These are phyloP conservation scores for Sporopachydermia cereana DNA, from an alignment of 1,139 yeast genomes.

Conservation along the genomic window DNA sequence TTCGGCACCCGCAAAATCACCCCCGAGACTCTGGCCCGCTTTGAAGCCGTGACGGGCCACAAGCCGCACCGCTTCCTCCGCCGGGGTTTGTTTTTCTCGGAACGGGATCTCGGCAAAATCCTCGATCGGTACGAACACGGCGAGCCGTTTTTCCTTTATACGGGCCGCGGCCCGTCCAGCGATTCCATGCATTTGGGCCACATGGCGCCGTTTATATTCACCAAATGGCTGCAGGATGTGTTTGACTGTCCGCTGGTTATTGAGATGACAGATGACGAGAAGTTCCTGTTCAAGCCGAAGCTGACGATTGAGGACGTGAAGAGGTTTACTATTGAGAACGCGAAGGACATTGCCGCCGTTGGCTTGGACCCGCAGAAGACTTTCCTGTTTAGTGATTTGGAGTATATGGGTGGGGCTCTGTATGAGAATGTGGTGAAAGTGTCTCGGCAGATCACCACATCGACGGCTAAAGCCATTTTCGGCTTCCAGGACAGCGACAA, in stretches of 20 bases:
- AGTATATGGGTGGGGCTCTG: conserved; percentile 87
- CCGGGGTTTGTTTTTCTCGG: conserved; percentile 89
- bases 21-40: conserved; percentile 61
- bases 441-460: conserved; percentile 91
- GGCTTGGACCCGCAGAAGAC: conserved; percentile 95
- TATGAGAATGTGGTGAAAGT: conserved; percentile 90
- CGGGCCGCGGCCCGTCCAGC: conserved; percentile 97
- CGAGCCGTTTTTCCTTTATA: conserved; percentile 87
- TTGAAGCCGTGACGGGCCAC: conserved; percentile 73
- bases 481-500: conserved; percentile 93
- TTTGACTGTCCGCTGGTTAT: conserved; percentile 94
- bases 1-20: conserved; percentile 78
- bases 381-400: conserved; percentile 83
- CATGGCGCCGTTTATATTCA: conserved; percentile 89
- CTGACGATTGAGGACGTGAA: conserved; percentile 84
- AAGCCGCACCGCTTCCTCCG: conserved; percentile 88
- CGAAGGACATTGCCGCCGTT: conserved; percentile 87
- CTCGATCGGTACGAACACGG: conserved; percentile 88
- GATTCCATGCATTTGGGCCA: conserved; percentile 97
- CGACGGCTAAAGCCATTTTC: conserved; percentile 95
- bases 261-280: conserved; percentile 96
- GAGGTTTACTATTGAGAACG: conserved; percentile 65
- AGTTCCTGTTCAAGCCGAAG: conserved; percentile 85
- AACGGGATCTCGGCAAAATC: conserved; percentile 73
- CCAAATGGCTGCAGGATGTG: conserved; percentile 97